Evolutionary conservation across 176 grass and related monocot species (phyloP).

Genomic region (Juncus inflexus): DNA sequence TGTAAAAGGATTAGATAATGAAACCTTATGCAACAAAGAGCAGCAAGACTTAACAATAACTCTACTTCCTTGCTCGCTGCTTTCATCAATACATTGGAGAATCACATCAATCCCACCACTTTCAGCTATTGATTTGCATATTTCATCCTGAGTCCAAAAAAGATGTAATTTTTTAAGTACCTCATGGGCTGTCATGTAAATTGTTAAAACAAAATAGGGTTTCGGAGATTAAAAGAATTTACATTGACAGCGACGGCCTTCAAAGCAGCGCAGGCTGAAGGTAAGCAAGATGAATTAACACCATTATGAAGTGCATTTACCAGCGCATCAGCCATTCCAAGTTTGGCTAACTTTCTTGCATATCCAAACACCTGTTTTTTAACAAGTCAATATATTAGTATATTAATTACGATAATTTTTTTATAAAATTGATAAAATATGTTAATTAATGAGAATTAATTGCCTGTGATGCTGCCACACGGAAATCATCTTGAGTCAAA

Average conservation of each 20-base stretch:
- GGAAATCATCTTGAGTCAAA: constrained; percentile 73
- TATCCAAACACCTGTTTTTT: constrained; percentile 80
- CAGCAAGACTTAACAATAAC: constrained; percentile 61
- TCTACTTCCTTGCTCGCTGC: constrained; percentile 52
- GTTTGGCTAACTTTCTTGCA: constrained; percentile 84
- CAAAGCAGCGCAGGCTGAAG: constrained; percentile 83
- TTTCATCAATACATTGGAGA: constrained; percentile 63
- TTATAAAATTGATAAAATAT: constrained; percentile 13
- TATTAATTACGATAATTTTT: constrained; percentile 6
- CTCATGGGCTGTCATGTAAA: neutral
- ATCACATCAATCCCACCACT: constrained; percentile 84
- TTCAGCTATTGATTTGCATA: constrained; percentile 87
- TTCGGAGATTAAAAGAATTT: constrained; percentile 28
- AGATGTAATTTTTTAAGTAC: neutral
- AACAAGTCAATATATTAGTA: constrained; percentile 9
- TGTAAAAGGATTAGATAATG: constrained; percentile 14
- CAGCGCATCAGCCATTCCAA: constrained; percentile 72
- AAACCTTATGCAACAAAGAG: constrained; percentile 87
- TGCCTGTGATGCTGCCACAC: constrained; percentile 93
- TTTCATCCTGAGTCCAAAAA: constrained; percentile 72
- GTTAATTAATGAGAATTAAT: constrained; percentile 12
- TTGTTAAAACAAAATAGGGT: neutral
- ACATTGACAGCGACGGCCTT: constrained; percentile 95
- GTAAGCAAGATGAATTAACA: constrained; percentile 50
- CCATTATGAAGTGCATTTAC: constrained; percentile 52